These are phyloP conservation scores for Gastrolobium villosum DNA, from an alignment of 306 rosid genomes.

Conservation along the genomic window DNA sequence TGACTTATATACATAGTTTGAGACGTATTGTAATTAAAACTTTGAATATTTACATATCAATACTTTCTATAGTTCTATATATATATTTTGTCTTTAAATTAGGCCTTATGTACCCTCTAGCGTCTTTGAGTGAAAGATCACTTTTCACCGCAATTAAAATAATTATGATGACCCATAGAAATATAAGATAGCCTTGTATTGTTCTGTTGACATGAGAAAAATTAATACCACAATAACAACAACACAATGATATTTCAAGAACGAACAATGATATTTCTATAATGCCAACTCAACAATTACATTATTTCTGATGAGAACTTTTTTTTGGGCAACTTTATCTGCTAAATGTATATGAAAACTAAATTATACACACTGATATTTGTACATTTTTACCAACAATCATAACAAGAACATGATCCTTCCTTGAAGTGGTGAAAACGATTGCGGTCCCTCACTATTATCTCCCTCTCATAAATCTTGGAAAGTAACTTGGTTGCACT, in stretches of 20 bases:
- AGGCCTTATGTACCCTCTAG: neutral
- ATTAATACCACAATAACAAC: too few species aligned
- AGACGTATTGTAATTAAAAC: neutral
- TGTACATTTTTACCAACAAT: slow-evolving; percentile 54
- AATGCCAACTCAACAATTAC: too few species aligned
- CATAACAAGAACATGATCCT: slow-evolving; percentile 67
- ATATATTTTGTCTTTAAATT: neutral
- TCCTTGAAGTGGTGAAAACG: slow-evolving; percentile 77
- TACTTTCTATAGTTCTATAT: neutral
- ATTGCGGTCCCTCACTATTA: slow-evolving; percentile 71
- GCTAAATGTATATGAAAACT: neutral
- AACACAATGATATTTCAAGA: too few species aligned
- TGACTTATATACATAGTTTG: neutral
- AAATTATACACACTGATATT: neutral
- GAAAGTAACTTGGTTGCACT: slow-evolving; percentile 69
- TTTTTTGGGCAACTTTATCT: neutral
- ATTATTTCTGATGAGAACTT: too few species aligned
- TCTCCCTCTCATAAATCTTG: slow-evolving; percentile 65
- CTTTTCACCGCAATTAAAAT: slow-evolving; percentile 11
- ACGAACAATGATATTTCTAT: too few species aligned
- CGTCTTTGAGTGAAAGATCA: slow-evolving; percentile 4
- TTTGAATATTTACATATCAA: neutral
- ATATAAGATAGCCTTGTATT: too few species aligned
- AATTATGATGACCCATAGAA: neutral
- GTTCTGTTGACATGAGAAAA: too few species aligned